Conservation (phyloP, 2,329 filamentous ascomycete genomes). For the Macrophomina tecta region DNA sequence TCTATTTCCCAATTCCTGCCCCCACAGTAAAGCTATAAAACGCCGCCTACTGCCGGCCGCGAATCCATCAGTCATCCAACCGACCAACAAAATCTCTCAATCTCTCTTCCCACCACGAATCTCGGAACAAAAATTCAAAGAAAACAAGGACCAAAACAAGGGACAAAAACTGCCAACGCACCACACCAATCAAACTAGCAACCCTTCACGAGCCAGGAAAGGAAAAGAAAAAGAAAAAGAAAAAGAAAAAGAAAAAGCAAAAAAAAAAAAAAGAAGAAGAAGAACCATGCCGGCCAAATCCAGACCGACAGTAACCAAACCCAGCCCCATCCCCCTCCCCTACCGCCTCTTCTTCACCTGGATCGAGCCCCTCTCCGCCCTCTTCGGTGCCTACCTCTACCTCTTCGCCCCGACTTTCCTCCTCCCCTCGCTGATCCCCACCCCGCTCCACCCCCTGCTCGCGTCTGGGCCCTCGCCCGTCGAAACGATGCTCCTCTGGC, state of each 20-base stretch:
- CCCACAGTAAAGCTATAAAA: background rate
- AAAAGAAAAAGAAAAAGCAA: background rate
- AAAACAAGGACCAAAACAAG: no score
- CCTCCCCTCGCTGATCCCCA: constrained; percentile 32
- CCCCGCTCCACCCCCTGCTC: constrained; percentile 32
- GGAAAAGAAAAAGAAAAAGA: no score
- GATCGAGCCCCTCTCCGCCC: constrained; percentile 37
- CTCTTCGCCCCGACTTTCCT: constrained; percentile 32
- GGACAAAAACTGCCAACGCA: no score
- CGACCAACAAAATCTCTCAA: no score
- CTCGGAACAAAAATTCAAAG: no score
- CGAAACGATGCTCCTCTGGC: constrained; percentile 37
- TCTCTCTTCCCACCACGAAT: no score
- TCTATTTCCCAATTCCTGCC: background rate
- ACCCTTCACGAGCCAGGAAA: no score
- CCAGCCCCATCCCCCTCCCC: constrained; percentile 29
- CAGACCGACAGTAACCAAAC: background rate
- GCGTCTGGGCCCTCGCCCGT: constrained; percentile 32
- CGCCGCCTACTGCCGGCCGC: no score
- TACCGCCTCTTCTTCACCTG: constrained; percentile 39
- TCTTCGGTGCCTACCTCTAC: constrained; percentile 39
- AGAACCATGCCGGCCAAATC: background rate
- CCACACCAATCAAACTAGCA: no score
- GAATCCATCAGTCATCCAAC: no score
- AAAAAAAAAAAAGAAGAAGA: background rate